phyloP scores from a whole-genome alignment of 2,329 filamentous ascomycete species.

The Fusarium mangiferae region DNA sequence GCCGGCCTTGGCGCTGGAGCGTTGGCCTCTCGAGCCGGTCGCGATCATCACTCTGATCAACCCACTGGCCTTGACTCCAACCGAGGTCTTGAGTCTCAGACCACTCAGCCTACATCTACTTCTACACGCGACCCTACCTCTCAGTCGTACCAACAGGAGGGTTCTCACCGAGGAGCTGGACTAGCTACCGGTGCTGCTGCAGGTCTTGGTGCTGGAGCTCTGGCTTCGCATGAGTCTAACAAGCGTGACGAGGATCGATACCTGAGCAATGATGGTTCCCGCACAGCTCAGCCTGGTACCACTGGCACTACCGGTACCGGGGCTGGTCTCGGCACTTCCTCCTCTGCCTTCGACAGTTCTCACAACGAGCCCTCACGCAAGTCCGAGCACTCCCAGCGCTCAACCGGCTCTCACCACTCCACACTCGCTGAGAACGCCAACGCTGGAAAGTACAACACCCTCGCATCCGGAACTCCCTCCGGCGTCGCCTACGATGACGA shows the following conservation, averaged over 20 bases:
- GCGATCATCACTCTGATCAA: neutral
- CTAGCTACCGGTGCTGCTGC: slow-evolving; percentile 10
- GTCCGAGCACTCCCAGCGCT: neutral
- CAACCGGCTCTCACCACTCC: neutral
- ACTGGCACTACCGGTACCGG: neutral
- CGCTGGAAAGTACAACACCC: slow-evolving; percentile 34
- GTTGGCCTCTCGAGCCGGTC: neutral
- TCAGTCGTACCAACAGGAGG: neutral
- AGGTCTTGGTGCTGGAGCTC: slow-evolving; percentile 15
- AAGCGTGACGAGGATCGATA: neutral
- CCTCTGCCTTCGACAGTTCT: neutral
- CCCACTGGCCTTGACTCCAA: neutral
- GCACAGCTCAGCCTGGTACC: neutral
- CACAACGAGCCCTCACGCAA: neutral
- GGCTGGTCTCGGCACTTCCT: neutral
- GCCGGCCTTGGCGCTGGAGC: neutral
- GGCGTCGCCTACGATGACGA: slow-evolving; percentile 15
- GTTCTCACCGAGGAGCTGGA: neutral
- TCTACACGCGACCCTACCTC: neutral
- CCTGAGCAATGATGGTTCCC: neutral
- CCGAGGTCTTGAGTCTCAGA: neutral
- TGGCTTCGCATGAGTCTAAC: slow-evolving; percentile 4
- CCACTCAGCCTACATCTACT: neutral
- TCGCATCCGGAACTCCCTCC: slow-evolving; percentile 33
- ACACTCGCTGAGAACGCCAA: slow-evolving; percentile 22